Percentiles rank a stretch among this genome's conserved stretches.
phyloP scores from a whole-genome alignment of 768 basidiomycete genomes.

The Hydnomerulius pinastri region DNA sequence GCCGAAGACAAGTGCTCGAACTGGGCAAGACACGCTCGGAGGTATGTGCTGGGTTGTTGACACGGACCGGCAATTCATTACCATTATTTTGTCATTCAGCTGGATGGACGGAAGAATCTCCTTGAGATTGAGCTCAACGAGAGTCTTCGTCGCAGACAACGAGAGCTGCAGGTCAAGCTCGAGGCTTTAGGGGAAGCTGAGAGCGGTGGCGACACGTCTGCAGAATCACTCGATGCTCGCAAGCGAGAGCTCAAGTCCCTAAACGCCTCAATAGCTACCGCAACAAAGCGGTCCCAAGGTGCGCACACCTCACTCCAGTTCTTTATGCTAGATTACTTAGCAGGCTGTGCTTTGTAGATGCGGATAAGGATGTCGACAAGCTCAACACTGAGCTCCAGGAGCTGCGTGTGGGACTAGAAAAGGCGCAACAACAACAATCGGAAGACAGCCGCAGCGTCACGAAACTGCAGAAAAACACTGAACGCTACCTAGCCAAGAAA shows the following conservation, averaged over 20 bases:
- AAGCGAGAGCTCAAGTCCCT: constrained; percentile 70
- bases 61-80: background rate
- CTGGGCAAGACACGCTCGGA: constrained; percentile 68
- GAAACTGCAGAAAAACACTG: constrained; percentile 93
- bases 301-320: background rate
- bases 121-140: constrained; percentile 95
- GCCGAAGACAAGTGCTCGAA: constrained; percentile 70
- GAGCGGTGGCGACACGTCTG: constrained; percentile 54
- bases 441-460: constrained; percentile 87
- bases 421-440: constrained; percentile 74
- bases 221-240: constrained; percentile 68
- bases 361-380: constrained; percentile 74
- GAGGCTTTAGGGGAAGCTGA: constrained; percentile 71
- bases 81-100: constrained; percentile 16
- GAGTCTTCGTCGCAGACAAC: constrained; percentile 73
- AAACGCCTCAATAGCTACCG: constrained; percentile 61
- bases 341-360: constrained; percentile 42
- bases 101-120: constrained; percentile 74
- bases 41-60: constrained; percentile 44
- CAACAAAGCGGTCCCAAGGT: constrained; percentile 69
- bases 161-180: constrained; percentile 75
- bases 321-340: background rate
- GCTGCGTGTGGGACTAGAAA: constrained; percentile 64
- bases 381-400: constrained; percentile 66
- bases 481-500: constrained; percentile 90